Base-by-base conservation (phyloP, 768 basidiomycete species). In the Chiua virens region DNA sequence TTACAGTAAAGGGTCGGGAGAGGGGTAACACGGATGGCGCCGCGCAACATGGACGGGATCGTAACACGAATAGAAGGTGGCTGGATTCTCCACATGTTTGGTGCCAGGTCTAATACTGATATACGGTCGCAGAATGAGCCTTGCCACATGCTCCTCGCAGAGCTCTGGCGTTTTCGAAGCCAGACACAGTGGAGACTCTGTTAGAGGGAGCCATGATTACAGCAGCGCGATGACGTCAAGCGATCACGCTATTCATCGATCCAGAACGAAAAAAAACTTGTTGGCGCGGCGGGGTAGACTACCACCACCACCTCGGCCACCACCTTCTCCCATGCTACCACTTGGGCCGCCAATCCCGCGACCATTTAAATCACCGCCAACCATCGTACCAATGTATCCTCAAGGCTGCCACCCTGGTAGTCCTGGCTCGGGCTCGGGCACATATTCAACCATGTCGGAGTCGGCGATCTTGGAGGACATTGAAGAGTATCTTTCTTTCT, bases 401-500 rank as follows among this genome's bases (percentile, higher is more conserved):
- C 43, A 15, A 20, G 44, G 48, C 34, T 17, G 22, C 13, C 14
- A 8, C 25, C 0, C 20, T 6, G 20, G 10, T 10, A 43, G 40
- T 17, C 11, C 35, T n/a, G n/a, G 21, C 8, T 44, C 4, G 25
- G 25, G 25, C 8, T 25, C 25, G 25, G 25, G 8, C 25, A 25
- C 25, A 8, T 25, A 25, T 25, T 25, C 25, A 25, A n/a, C n/a
- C n/a, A 25, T 32, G n/a, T 32, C 52, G 11, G 5, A 45, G 18
- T 38, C 56, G 3, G 41, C 47, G 14, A 41, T 56, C n/a, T 38
- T 42, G 13, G 58, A 67, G 40, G 50, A 52, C 20, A 41, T 49
- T 36, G 38, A 8, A 38, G 60, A 66, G 32, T 65, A 58, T 47
- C 52, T 66, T 14, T 66, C 65, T 15, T 66, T 66, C 28, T 43